phyloP scores from a whole-genome alignment of 768 basidiomycete genomes.

The Floccularia luteovirens region DNA sequence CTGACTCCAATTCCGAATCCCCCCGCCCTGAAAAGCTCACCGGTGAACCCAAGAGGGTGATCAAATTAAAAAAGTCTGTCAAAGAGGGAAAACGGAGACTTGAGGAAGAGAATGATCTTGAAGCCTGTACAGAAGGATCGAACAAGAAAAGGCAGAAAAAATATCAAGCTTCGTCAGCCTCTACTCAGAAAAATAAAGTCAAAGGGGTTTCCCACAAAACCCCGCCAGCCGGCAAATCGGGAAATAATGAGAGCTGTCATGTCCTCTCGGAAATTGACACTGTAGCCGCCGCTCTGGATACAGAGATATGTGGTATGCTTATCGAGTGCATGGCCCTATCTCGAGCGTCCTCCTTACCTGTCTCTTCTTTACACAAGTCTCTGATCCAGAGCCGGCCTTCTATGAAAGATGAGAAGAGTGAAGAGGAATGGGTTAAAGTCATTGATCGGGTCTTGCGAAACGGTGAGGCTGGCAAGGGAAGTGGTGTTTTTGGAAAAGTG shows the following conservation, averaged over 20 bases:
- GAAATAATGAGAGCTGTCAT: not conserved
- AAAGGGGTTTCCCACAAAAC: not conserved
- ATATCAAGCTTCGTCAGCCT: conserved; percentile 1
- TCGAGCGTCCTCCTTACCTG: conserved; percentile 58
- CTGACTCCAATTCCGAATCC: not conserved
- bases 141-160: conserved; percentile 19
- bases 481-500: conserved; percentile 68
- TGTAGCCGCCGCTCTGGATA: conserved; percentile 18
- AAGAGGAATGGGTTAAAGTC: conserved; percentile 40
- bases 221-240: not conserved
- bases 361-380: conserved; percentile 41
- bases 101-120: conserved; percentile 5
- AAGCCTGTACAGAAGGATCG: conserved; percentile 3
- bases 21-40: too few relatives aligned
- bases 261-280: conserved; percentile 9
- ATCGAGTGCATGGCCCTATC: conserved; percentile 68
- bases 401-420: conserved; percentile 30
- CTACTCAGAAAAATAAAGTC: not conserved
- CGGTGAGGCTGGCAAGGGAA: conserved; percentile 32
- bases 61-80: not conserved
- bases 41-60: not conserved
- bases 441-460: conserved; percentile 42
- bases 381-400: conserved; percentile 48
- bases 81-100: not conserved
- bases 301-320: conserved; percentile 55